Evolutionary conservation across 2,329 filamentous ascomycete genomes (phyloP).

Genomic region (Corinectria fuckeliana): DNA sequence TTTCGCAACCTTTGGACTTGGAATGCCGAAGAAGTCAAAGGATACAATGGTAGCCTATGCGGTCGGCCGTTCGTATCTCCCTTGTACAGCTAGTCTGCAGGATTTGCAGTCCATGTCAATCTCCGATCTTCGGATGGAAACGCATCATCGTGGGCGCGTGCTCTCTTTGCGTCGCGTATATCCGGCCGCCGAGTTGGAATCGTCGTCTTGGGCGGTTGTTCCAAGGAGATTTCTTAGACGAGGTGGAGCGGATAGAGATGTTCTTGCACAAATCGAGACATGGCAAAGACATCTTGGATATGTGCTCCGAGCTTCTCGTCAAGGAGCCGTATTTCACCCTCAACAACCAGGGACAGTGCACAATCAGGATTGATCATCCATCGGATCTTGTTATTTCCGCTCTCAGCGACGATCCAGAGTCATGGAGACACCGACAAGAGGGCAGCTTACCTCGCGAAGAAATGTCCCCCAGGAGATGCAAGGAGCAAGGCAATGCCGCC

Average conservation of each 20-base stretch:
- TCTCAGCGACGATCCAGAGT: constrained; percentile 23
- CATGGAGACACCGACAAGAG: constrained; percentile 14
- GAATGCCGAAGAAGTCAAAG: constrained; percentile 15
- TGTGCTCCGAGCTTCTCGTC: constrained; percentile 45
- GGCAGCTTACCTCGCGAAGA: neutral
- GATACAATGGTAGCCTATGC: constrained; percentile 39
- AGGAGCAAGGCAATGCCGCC: constrained; percentile 40
- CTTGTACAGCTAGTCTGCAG: constrained; percentile 26
- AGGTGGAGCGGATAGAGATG: constrained; percentile 39
- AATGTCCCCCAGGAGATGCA: constrained; percentile 26
- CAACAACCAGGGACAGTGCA: constrained; percentile 47
- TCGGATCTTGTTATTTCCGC: constrained; percentile 37
- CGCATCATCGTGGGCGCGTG: constrained; percentile 38
- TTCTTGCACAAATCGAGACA: constrained; percentile 44
- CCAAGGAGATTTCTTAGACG: constrained; percentile 31
- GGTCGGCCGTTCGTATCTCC: constrained; percentile 37
- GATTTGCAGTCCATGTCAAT: constrained; percentile 37
- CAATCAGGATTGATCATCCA: constrained; percentile 47
- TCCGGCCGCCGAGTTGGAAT: constrained; percentile 32
- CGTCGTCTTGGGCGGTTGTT: constrained; percentile 42
- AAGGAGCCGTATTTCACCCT: constrained; percentile 59
- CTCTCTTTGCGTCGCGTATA: constrained; percentile 39
- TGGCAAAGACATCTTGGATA: constrained; percentile 44
- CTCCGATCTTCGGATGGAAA: constrained; percentile 37
- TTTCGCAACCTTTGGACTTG: constrained; percentile 21